Base-by-base conservation (phyloP, 2,329 filamentous ascomycete species). In the Exophiala spinifera region DNA sequence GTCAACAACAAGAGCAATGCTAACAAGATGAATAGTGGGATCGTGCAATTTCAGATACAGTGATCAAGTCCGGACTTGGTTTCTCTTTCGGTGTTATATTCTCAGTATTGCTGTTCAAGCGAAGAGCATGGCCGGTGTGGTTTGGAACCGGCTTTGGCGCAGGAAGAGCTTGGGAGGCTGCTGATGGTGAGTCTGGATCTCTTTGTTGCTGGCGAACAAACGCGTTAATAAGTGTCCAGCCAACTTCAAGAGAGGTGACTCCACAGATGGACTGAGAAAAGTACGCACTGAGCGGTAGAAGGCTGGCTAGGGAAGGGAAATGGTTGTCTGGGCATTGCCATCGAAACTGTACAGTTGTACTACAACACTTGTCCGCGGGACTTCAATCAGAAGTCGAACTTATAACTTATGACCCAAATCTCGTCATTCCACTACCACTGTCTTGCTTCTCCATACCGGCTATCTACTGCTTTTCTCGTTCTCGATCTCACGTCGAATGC, bases 71-170 rank as follows among this genome's bases (percentile, higher is more conserved):
- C 63, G 87, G 89, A 53, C 87, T 99, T 74, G 94, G 94, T 69
- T 88, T 97, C 71, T 90, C 88, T 65, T 99, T 99, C 77, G 94
- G 94, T 71, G 87, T 99, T 73, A 89, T 99, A 76, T 97, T 99
- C 81, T 97, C 94, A 59, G 91, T 99, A 59, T 87, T 99, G 55
- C 78, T 99, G 52, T 99, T 99, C 84, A 96, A 95, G 83, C 88
- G 95, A 75, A 87, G 94, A 78, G 89, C 94, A 63, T 99, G 92
- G 90, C 94, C 94, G 54, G 94, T 91, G n/a, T 94, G 90, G 71
- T 83, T 96, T 63, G 94, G 94, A 63, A 81, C 92, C 51, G 94
- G 94, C 54, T 97, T 99, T 72, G 94, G 95, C 71, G 91, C 91
- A 61, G 94, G 94, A 67, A 85, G 95, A 68, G 94, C 94, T 55